Base-by-base conservation (phyloP, 2,329 filamentous ascomycete species). In the Apiospora pterosperma region DNA sequence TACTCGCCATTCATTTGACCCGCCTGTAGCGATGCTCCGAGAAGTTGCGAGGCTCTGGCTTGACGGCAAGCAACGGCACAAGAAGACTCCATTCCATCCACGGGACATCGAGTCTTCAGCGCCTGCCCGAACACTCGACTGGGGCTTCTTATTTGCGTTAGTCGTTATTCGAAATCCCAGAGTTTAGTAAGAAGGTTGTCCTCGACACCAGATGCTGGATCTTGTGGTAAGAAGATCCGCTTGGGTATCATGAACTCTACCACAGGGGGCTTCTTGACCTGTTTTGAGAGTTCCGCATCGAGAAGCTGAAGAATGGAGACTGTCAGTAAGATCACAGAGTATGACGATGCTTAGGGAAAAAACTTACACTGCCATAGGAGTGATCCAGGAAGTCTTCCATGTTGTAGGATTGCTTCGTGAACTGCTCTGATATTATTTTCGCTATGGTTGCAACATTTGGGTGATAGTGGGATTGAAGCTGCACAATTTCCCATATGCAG, bases 381-480 rank as follows among this genome's bases (percentile, higher is more conserved):
- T 98, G 93, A 74, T 99, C 96, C 59, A 98, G 80, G 78, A 99
- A 99, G 75, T 99, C 96, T 75, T 99, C 96, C n/a, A 97, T 80
- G 71, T 93, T 96, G 78, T 98, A 99, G 3, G 90, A 86, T 70
- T 93, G 90, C 80, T 99, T 99, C 2, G 96, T 99, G 76, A 98
- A 99, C 76, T 98, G 96, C 79, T 98, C 93, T 2, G 92, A 92
- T 64, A 99, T 88, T 68, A 99, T 97, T 78, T 93, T 96, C 55
- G 93, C 91, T 70, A 99, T 88, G 3, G 94, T 96, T 0, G 95
- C 94, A 28, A 99, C 93, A 71, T 98, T 99, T 16, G 96, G 96
- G 75, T 99, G 96, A 77, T 97, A 98, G 77, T 99, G 96, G 0
- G 89, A 90, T 76, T 96, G 93, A 64, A 98, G 81, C 65, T 93